These are phyloP conservation scores for Rhamnella rubrinervis DNA, from an alignment of 331 rosid genomes.

Conservation along the genomic window DNA sequence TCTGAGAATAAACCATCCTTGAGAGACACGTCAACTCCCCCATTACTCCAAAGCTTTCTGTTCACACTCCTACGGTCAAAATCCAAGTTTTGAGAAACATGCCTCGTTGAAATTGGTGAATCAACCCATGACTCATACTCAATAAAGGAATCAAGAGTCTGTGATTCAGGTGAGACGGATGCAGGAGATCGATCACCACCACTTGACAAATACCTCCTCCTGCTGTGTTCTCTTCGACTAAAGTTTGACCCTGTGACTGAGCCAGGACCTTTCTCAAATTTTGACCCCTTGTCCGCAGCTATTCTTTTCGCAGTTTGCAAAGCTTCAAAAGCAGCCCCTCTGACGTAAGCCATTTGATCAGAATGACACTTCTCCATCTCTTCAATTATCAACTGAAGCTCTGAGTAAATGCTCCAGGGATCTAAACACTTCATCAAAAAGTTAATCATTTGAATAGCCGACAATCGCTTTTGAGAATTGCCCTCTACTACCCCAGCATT, in stretches of 20 bases:
- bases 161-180: slow-evolving; percentile 69
- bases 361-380: slow-evolving; percentile 78
- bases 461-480: slow-evolving; percentile 73
- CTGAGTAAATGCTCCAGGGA: slow-evolving; percentile 74
- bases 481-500: slow-evolving; percentile 52
- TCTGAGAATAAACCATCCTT: slow-evolving; percentile 77
- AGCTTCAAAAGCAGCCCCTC: slow-evolving; percentile 90
- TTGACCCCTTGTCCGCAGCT: slow-evolving; percentile 43
- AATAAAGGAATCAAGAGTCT: slow-evolving; percentile 55
- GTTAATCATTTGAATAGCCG: slow-evolving; percentile 78
- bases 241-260: slow-evolving; percentile 69
- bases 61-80: slow-evolving; percentile 55
- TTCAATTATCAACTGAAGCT: slow-evolving; percentile 63
- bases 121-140: slow-evolving; percentile 58
- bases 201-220: slow-evolving; percentile 37
- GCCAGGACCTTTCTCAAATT: slow-evolving; percentile 43
- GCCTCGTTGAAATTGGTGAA: slow-evolving; percentile 52
- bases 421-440: slow-evolving; percentile 80
- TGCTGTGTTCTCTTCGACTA: slow-evolving; percentile 40
- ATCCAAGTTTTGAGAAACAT: slow-evolving; percentile 34
- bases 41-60: slow-evolving; percentile 85
- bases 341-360: slow-evolving; percentile 75
- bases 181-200: slow-evolving; percentile 45
- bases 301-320: slow-evolving; percentile 73
- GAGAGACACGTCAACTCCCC: slow-evolving; percentile 83